Base-by-base conservation (phyloP, 1,284 basidiomycete genomes). In the Ustilago cynodontis region DNA sequence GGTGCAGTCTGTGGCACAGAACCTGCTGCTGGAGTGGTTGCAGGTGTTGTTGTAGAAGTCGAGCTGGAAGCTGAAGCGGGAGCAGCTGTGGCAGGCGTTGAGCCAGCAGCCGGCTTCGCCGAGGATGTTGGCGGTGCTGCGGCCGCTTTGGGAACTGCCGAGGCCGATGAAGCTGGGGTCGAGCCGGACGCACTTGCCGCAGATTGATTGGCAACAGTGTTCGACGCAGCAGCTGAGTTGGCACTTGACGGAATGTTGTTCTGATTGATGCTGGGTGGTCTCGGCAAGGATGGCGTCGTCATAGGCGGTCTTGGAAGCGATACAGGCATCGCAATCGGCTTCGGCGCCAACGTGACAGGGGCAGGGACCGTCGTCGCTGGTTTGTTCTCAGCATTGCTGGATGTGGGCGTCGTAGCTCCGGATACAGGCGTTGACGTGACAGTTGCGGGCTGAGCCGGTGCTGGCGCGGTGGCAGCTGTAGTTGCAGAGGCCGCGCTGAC, bases 181-280 rank as follows among this genome's bases (percentile, higher is more conserved):
- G 47, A 14, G 13, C 11, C 47, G 28, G 47, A 28, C 3, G 51
- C 52, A 55, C 22, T 33, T 31, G 33, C 58, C 16, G 52, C 37
- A 3, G 57, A 29, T 26, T 45, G 31, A 10, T 47, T 49, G n/a
- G 37, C 28, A 41, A 35, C 14, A 43, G 1, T 43, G 52, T 35
- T 53, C n/a, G 52, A 51, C 14, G 35, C 29, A 2, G 59, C 18
- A 43, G 41, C 58, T 24, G 68, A 13, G n/a, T 31, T 63, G 16
- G 47, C 31, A n/a, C 39, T 66, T 10, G 67, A 59, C 1, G 72
- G 28, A 28, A 50, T 50, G 58, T 59, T 64, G 55, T 63, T 67
- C 54, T 76, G 73, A 43, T 63, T 76, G 65, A 76, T 64, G 62
- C 68, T 76, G 2, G 65, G 71, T 24, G 71, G 71, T 28, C 66